Conservation (phyloP, 345 rosid species). For the Firmiana major region DNA sequence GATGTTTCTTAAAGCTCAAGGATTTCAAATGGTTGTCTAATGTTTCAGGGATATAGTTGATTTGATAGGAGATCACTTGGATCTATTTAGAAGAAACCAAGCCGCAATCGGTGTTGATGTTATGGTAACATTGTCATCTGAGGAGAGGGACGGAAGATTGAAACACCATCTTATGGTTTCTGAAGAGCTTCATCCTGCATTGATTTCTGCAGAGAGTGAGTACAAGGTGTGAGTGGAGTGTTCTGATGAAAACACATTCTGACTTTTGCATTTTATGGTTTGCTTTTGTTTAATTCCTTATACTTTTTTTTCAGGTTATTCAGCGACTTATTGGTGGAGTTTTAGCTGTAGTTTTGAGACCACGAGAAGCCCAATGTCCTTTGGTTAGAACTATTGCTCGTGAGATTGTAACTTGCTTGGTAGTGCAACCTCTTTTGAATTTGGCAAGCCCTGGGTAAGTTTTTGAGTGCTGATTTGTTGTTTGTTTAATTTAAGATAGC, state of each 20-base stretch:
- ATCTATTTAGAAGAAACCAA: slow-evolving; percentile 86
- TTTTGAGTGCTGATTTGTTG: neutral
- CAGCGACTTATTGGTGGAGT: slow-evolving; percentile 73
- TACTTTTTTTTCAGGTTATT: slow-evolving; percentile 51
- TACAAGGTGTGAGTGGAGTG: slow-evolving; percentile 82
- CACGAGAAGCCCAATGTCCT: slow-evolving; percentile 91
- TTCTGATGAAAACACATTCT: slow-evolving; percentile 19
- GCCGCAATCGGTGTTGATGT: slow-evolving; percentile 84
- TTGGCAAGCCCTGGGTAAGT: slow-evolving; percentile 85
- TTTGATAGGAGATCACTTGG: slow-evolving; percentile 87
- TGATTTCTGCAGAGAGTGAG: slow-evolving; percentile 89
- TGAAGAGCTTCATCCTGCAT: slow-evolving; percentile 91
- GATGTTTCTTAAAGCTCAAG: slow-evolving; percentile 6
- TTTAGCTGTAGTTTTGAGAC: slow-evolving; percentile 71
- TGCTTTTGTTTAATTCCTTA: slow-evolving; percentile 9
- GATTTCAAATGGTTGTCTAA: slow-evolving; percentile 14
- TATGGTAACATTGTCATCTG: slow-evolving; percentile 80
- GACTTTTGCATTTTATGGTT: slow-evolving; percentile 10
- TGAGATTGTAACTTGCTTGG: slow-evolving; percentile 92
- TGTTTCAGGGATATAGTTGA: slow-evolving; percentile 91
- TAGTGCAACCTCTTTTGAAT: slow-evolving; percentile 77
- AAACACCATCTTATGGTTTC: slow-evolving; percentile 82
- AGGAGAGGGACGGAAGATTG: slow-evolving; percentile 91
- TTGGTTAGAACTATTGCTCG: slow-evolving; percentile 87
- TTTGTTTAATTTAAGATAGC: slow-evolving; percentile 1